A percentile compares a stretch with the other conserved stretches of the same genome.
Evolutionary conservation across 257 asterid species (phyloP).

Genomic region (Nicotiana tomentosiformis): DNA sequence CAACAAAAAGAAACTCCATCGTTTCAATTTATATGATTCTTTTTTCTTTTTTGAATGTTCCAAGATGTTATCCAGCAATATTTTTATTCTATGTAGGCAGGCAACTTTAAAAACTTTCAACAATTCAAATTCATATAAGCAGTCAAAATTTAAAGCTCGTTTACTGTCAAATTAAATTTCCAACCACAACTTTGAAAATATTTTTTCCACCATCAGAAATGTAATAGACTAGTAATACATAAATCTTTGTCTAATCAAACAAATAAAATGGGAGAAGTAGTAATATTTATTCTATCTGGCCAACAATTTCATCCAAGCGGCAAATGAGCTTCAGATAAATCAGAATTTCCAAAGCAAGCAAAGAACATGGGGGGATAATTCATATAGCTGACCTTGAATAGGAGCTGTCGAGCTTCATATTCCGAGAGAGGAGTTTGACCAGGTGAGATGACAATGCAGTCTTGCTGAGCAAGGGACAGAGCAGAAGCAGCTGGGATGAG

Average conservation of each 20-base stretch:
- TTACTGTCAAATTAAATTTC: neutral
- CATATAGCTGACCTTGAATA: conserved; percentile 46
- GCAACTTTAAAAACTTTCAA: neutral
- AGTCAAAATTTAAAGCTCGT: neutral
- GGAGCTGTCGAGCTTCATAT: conserved; percentile 42
- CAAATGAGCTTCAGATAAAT: neutral
- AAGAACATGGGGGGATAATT: neutral
- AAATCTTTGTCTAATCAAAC: neutral
- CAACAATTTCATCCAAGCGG: neutral
- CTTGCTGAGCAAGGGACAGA: conserved; percentile 53
- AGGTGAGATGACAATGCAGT: conserved; percentile 36
- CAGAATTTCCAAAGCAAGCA: neutral
- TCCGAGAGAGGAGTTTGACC: conserved; percentile 44
- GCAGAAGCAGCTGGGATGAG: conserved; percentile 69
- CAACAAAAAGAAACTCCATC: neutral
- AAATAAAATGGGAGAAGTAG: neutral
- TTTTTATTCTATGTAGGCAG: neutral
- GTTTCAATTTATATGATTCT: neutral
- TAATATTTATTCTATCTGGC: neutral
- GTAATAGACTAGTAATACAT: neutral
- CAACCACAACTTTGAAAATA: neutral
- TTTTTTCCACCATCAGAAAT: neutral
- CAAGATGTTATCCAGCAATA: neutral
- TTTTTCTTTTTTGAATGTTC: neutral
- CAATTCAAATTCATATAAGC: neutral